phyloP scores from a whole-genome alignment of 1,139 yeast genomes.

The Saccharomyces pastorianus region DNA sequence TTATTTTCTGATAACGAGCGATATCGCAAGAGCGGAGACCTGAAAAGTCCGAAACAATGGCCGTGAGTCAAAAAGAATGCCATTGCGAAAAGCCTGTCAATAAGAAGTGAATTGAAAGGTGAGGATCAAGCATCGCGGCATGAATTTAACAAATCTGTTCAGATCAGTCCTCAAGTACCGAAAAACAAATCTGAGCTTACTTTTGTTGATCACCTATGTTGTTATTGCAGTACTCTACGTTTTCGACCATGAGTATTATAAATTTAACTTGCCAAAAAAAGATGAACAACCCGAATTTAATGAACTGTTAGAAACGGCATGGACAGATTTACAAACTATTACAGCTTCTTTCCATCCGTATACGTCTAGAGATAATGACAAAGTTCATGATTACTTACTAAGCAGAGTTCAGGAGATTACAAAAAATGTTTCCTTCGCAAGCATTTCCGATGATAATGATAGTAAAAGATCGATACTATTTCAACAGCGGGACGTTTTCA shows the following conservation, averaged over 20 bases:
- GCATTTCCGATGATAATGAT: conserved; percentile 45
- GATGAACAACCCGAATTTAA: conserved; percentile 22
- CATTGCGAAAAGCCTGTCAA: not conserved
- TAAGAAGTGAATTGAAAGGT: not conserved
- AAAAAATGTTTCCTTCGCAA: conserved; percentile 12
- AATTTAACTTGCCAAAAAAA: conserved; percentile 14
- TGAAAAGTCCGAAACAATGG: not conserved
- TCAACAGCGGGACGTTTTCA: conserved; percentile 41
- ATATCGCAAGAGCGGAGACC: too few relatives aligned
- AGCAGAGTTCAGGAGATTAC: conserved; percentile 36
- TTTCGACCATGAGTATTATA: conserved; percentile 15
- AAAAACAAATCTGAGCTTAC: conserved; percentile 26
- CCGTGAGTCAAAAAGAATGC: not conserved
- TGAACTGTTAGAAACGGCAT: conserved; percentile 42
- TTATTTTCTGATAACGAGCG: too few relatives aligned
- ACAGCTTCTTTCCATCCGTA: conserved; percentile 68
- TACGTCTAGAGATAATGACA: conserved; percentile 66
- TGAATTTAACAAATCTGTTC: conserved; percentile 5
- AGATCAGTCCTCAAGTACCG: conserved; percentile 23
- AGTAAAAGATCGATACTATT: conserved; percentile 43
- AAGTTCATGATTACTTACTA: conserved; percentile 61
- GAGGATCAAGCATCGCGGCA: not conserved
- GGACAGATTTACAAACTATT: conserved; percentile 65
- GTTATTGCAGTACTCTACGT: conserved; percentile 15
- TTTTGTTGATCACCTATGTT: conserved; percentile 18